phyloP scores from a whole-genome alignment of 2,329 filamentous ascomycete genomes.

The Rhytidhysteron rufulum region DNA sequence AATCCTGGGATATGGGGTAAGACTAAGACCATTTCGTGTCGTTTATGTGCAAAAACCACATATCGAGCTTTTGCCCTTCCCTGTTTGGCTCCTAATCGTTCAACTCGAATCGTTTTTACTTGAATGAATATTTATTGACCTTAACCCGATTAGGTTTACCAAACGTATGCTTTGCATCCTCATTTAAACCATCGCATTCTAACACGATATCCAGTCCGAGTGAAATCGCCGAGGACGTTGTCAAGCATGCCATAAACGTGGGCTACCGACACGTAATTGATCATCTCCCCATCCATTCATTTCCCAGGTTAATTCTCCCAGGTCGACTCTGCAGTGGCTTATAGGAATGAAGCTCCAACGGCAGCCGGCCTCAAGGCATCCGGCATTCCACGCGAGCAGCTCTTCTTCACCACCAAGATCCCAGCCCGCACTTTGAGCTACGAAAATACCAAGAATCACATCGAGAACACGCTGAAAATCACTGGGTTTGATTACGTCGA shows the following conservation, averaged over 20 bases:
- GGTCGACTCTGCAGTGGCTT: constrained; percentile 60
- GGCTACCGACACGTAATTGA: constrained; percentile 60
- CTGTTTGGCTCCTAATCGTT: not conserved
- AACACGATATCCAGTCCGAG: constrained; percentile 45
- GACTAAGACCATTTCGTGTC: not conserved
- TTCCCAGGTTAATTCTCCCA: not conserved
- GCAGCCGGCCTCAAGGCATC: constrained; percentile 59
- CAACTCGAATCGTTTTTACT: not conserved
- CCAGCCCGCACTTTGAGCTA: constrained; percentile 54
- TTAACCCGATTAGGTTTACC: constrained; percentile 31
- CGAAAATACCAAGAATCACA: constrained; percentile 58
- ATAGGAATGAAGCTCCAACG: constrained; percentile 66
- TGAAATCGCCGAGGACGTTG: constrained; percentile 55
- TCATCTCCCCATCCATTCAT: not conserved
- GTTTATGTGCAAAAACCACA: not conserved
- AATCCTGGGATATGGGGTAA: constrained; percentile 55
- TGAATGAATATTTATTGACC: constrained; percentile 4
- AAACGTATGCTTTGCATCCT: constrained; percentile 28
- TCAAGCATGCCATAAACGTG: constrained; percentile 53
- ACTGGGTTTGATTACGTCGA: constrained; percentile 67
- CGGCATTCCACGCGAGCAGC: constrained; percentile 52
- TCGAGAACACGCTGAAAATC: constrained; percentile 48
- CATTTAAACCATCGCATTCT: constrained; percentile 3
- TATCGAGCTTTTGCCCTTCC: not conserved
- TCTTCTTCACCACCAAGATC: constrained; percentile 73